phyloP scores from a whole-genome alignment of 805 yeast genomes.

The Suhomyces canberraensis region DNA sequence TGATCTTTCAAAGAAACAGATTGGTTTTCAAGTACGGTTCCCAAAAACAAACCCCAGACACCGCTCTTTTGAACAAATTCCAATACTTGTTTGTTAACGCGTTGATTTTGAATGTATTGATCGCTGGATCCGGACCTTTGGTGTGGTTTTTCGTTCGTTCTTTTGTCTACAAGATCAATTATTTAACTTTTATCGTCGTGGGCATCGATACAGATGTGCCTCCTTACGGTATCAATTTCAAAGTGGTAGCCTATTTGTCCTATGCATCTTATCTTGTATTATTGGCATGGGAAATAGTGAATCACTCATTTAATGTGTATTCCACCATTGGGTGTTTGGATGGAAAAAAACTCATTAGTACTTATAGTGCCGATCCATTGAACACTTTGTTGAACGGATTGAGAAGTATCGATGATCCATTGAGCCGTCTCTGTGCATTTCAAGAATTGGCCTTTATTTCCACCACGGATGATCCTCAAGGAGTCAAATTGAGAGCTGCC shows the following conservation, averaged over 20 bases:
- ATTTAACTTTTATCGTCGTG: slow-evolving; percentile 24
- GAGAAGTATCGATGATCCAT: slow-evolving; percentile 41
- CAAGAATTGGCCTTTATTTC: slow-evolving; percentile 72
- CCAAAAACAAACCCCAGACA: slow-evolving; percentile 39
- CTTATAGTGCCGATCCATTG: slow-evolving; percentile 58
- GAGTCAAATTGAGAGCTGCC: slow-evolving; percentile 44
- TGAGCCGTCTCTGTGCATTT: slow-evolving; percentile 59
- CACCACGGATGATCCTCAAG: slow-evolving; percentile 38
- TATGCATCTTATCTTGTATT: slow-evolving; percentile 33
- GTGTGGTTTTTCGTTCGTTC: slow-evolving; percentile 40
- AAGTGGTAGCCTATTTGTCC: slow-evolving; percentile 26
- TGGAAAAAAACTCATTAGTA: slow-evolving; percentile 58
- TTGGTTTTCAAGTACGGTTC: slow-evolving; percentile 46
- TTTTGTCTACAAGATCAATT: slow-evolving; percentile 36
- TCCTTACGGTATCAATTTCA: slow-evolving; percentile 28
- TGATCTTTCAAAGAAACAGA: slow-evolving; percentile 53
- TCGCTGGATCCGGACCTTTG: slow-evolving; percentile 34
- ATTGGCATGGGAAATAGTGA: slow-evolving; percentile 52
- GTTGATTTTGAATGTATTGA: slow-evolving; percentile 25
- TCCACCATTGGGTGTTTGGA: slow-evolving; percentile 71
- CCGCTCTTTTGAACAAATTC: slow-evolving; percentile 23
- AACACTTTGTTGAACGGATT: slow-evolving; percentile 64
- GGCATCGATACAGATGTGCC: slow-evolving; percentile 44
- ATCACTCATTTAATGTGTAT: slow-evolving; percentile 60
- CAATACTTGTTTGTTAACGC: slow-evolving; percentile 37